Conservation (phyloP, 2,329 filamentous ascomycete species). For the Aureobasidium lini region DNA sequence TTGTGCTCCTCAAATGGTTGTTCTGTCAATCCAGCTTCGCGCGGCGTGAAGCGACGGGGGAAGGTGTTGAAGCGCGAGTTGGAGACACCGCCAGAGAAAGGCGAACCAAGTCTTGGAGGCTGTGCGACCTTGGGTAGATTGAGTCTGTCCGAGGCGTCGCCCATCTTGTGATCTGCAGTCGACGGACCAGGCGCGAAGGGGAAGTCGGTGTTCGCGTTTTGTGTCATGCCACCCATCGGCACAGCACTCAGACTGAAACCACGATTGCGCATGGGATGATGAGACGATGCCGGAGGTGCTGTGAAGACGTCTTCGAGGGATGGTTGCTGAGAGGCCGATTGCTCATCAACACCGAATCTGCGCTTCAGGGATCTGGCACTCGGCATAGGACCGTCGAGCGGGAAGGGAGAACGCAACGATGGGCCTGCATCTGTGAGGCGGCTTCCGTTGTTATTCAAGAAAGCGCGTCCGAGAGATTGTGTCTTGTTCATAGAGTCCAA, state of each 20-base stretch:
- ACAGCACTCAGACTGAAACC: constrained; percentile 55
- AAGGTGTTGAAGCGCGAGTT: constrained; percentile 38
- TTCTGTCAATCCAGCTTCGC: constrained; percentile 20
- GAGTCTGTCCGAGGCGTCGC: constrained; percentile 18
- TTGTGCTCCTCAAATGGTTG: constrained; percentile 9
- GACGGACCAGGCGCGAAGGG: constrained; percentile 45
- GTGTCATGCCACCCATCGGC: constrained; percentile 26
- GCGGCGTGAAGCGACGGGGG: constrained; percentile 34
- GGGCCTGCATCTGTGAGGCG: constrained; percentile 16
- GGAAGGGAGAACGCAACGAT: constrained; percentile 46
- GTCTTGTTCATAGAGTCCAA: constrained; percentile 27
- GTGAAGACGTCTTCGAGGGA: constrained; percentile 40
- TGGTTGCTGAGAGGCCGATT: constrained; percentile 33
- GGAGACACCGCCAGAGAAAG: constrained; percentile 34
- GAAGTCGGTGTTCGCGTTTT: constrained; percentile 34
- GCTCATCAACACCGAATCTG: constrained; percentile 46
- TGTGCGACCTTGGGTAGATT: constrained; percentile 17
- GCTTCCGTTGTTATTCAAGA: constrained; percentile 20
- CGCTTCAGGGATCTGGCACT: constrained; percentile 50
- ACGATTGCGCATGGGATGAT: constrained; percentile 50
- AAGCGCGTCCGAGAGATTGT: constrained; percentile 26
- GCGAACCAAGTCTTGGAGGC: constrained; percentile 40
- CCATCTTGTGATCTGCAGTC: constrained; percentile 16
- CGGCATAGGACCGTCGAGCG: constrained; percentile 45
- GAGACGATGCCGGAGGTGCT: constrained; percentile 38